Evolutionary conservation across 192 early-diverging fungal genomes (phyloP).

Genomic region (Umbelopsis sp.): DNA sequence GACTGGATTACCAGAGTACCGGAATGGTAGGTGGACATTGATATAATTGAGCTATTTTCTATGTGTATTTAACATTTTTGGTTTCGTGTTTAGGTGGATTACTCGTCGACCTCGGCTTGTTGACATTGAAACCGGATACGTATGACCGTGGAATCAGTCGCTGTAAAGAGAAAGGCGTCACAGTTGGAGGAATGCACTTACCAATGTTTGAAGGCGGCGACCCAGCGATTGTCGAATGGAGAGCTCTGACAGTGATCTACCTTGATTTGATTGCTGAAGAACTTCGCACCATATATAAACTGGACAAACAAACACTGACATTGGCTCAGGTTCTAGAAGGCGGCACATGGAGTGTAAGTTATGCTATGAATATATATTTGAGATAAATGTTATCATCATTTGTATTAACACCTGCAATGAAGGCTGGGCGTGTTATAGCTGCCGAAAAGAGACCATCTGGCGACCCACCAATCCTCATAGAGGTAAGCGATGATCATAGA

Average conservation of each 20-base stretch:
- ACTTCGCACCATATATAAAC: slow-evolving; percentile 54
- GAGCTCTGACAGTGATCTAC: slow-evolving; percentile 84
- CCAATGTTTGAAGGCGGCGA: slow-evolving; percentile 78
- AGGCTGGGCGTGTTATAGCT: slow-evolving; percentile 6
- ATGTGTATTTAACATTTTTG: background rate
- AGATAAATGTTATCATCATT: too few species aligned
- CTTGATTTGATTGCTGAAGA: slow-evolving; percentile 72
- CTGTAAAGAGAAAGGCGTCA: slow-evolving; percentile 33
- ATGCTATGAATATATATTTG: too few species aligned
- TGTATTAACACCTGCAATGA: background rate
- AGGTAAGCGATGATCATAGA: background rate
- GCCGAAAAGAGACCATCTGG: background rate
- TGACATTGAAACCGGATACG: slow-evolving; percentile 57
- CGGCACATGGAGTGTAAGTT: slow-evolving; percentile 84
- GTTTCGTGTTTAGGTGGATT: slow-evolving; percentile 60
- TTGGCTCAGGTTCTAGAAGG: slow-evolving; percentile 89
- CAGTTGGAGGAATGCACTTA: slow-evolving; percentile 41
- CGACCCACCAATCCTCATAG: background rate
- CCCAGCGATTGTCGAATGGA: slow-evolving; percentile 90
- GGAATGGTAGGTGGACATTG: slow-evolving; percentile 56
- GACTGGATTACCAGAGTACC: slow-evolving; percentile 87
- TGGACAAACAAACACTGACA: slow-evolving; percentile 58
- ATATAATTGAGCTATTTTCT: slow-evolving; percentile 13
- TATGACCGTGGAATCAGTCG: slow-evolving; percentile 51
- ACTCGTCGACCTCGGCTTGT: slow-evolving; percentile 84